phyloP scores from a whole-genome alignment of 495 filamentous ascomycete genomes.

The Tetracladium marchalianum region DNA sequence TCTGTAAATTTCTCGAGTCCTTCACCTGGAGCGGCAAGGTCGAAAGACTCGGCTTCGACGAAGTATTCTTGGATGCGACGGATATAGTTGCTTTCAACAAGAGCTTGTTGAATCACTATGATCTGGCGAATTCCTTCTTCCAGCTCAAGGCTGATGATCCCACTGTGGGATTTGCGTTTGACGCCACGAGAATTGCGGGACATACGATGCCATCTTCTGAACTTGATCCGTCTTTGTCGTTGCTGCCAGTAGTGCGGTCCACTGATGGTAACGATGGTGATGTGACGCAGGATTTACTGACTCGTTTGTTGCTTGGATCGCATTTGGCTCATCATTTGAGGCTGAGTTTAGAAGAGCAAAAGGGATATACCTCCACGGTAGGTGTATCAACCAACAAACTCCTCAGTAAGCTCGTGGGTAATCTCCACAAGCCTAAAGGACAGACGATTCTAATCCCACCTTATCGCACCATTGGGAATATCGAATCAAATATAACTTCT shows the following conservation, averaged over 20 bases:
- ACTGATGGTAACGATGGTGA: not conserved
- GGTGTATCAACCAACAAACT: constrained; percentile 81
- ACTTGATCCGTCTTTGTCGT: not conserved
- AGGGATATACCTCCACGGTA: constrained; percentile 78
- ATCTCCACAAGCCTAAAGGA: constrained; percentile 71
- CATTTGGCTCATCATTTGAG: constrained; percentile 70
- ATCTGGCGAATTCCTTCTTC: constrained; percentile 64
- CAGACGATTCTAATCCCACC: constrained; percentile 76
- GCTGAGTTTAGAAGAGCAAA: constrained; percentile 58
- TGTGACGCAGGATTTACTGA: constrained; percentile 25
- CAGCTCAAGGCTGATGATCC: constrained; percentile 66
- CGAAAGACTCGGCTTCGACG: constrained; percentile 81
- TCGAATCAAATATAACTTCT: constrained; percentile 39
- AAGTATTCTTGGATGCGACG: constrained; percentile 67
- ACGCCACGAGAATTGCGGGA: constrained; percentile 54
- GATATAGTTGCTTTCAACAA: constrained; percentile 78
- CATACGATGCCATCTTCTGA: constrained; percentile 31
- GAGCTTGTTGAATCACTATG: constrained; percentile 54
- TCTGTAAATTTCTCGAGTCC: constrained; percentile 57
- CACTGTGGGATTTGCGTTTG: constrained; percentile 66
- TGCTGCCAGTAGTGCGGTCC: not conserved
- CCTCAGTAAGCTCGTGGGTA: constrained; percentile 76
- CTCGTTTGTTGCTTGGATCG: constrained; percentile 55
- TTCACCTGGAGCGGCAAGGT: constrained; percentile 67
- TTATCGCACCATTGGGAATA: constrained; percentile 22